Conservation (phyloP, 345 rosid genomes). For the Balakata baccata region DNA sequence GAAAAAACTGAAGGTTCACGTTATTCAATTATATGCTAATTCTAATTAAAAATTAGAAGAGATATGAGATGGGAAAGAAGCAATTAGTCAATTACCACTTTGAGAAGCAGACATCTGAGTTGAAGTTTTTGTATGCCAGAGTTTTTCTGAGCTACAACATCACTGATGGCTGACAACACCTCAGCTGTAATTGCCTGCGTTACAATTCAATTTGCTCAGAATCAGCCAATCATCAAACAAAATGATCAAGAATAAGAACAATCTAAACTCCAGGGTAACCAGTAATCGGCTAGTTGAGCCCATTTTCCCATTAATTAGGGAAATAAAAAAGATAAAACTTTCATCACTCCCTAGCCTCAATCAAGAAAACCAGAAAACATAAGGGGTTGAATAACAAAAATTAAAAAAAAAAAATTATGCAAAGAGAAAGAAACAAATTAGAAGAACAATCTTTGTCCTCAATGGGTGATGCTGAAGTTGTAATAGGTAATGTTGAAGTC, state of each 20-base stretch:
- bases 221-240: neutral
- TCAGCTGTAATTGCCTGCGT: conserved; percentile 77
- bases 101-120: conserved; percentile 70
- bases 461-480: conserved; percentile 82
- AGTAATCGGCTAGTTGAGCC: neutral
- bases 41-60: neutral
- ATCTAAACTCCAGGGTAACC: neutral
- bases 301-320: no score
- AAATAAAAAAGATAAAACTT: neutral
- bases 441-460: conserved; percentile 60
- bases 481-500: conserved; percentile 58
- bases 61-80: neutral
- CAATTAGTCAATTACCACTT: conserved; percentile 67
- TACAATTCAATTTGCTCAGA: conserved; percentile 1
- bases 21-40: neutral
- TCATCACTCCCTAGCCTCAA: neutral
- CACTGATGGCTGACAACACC: conserved; percentile 68
- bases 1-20: neutral
- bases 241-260: neutral
- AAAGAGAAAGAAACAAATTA: neutral
- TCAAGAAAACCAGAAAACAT: neutral
- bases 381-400: neutral
- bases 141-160: conserved; percentile 70
- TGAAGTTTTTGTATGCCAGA: conserved; percentile 80
- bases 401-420: neutral